Base-by-base conservation (phyloP, 1,139 yeast genomes). In the Blastobotrys malaysiensis region DNA sequence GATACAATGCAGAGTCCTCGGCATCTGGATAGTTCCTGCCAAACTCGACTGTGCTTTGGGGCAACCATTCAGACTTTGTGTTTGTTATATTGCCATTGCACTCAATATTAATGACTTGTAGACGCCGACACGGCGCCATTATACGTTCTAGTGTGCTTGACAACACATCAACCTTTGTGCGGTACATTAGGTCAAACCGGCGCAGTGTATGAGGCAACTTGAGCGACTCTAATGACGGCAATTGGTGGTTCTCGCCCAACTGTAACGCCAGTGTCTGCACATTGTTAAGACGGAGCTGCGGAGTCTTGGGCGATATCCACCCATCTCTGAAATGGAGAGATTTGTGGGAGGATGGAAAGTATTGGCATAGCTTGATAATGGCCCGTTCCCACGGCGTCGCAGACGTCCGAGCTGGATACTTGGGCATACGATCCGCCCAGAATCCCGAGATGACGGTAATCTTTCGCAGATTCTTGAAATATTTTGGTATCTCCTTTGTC, bases 51-150 rank as follows among this genome's bases (percentile, higher is more conserved):
- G 47, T 44, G 24, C 51, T 48, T 3, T 47, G 14, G n/a, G 53
- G 53, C 14, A 51, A n/a, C 53, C 53, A 51, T 14, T 51, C 50
- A 5, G 39, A 31, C 16, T 31, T 31, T n/a, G 51, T 51, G 27
- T 51, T 21, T 11, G 16, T 16, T 4, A 47, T 51, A 45, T 51
- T 51, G 3, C 45, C 24, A 13, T 36, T 21, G 22, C 44, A 31
- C 16, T 51, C 53, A 6, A 51, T 20, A 20, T 47, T 20, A 3
- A 51, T 13, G 13, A 26, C 22, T n/a, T 44, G 44, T 24, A 51
- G 16, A 3, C 51, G 24, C 6, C 53, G 43, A 21, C 50, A 46
- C 4, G 45, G 43, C 4, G 53, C 19, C 31, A 51, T 31, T 3
- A 44, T 16, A 24, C 19, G 13, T 27, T 47, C 24, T 43, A 43